Percentiles rank a stretch among this genome's conserved stretches.
phyloP scores from a whole-genome alignment of 2,329 filamentous ascomycete genomes.

The Sporothrix inflata region DNA sequence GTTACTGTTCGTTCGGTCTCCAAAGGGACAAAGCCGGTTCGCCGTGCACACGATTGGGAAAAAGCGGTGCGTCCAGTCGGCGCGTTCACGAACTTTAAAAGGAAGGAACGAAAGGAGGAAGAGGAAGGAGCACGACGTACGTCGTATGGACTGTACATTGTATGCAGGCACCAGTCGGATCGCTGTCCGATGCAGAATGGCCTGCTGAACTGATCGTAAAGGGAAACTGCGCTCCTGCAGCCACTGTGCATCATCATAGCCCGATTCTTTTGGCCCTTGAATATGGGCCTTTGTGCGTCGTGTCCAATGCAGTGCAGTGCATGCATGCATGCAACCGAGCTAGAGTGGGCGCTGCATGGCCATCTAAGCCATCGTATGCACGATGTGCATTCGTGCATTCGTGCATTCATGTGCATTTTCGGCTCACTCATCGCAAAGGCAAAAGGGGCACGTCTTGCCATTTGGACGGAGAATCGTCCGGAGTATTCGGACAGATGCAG shows the following conservation, averaged over 20 bases:
- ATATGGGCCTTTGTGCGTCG: neutral
- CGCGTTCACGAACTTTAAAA: neutral
- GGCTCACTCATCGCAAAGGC: neutral
- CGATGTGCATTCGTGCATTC: constrained; percentile 6
- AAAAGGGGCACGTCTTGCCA: neutral
- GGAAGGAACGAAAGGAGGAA: neutral
- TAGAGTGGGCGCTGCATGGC: neutral
- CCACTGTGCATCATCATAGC: constrained; percentile 12
- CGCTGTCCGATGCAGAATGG: constrained; percentile 2
- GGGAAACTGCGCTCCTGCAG: constrained; percentile 6
- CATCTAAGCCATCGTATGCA: constrained; percentile 7
- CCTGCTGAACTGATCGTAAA: neutral
- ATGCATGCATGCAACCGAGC: neutral
- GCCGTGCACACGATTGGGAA: neutral
- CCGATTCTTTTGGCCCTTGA: neutral
- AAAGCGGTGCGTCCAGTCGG: neutral
- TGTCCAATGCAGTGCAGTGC: neutral
- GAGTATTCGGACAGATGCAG: neutral
- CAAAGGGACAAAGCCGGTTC: neutral
- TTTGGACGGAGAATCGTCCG: neutral
- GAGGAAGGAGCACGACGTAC: neutral
- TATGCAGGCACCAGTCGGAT: constrained; percentile 8
- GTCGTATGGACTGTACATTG: neutral
- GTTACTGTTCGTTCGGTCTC: neutral
- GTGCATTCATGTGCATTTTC: neutral